Conservation (phyloP, 768 basidiomycete genomes). For the Russula abietina region DNA sequence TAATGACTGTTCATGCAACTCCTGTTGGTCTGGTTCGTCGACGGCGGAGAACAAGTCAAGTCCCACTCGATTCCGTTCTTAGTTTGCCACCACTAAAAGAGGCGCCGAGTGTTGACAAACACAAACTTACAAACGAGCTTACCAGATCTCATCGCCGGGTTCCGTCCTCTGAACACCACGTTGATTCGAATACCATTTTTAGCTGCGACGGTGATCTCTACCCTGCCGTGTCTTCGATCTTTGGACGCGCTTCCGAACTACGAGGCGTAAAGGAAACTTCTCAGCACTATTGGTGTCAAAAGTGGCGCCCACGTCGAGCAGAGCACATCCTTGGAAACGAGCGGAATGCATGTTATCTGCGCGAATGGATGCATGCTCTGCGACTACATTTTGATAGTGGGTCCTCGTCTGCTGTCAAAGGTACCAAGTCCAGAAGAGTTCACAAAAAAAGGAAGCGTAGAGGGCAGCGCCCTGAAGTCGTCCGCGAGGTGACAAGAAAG, state of each 20-base stretch:
- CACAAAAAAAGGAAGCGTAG: slow-evolving; percentile 18
- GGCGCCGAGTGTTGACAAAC: background rate
- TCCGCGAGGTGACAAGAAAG: slow-evolving; percentile 24
- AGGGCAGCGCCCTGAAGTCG: slow-evolving; percentile 16
- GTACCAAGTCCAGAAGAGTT: slow-evolving; percentile 9
- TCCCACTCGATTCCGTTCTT: background rate
- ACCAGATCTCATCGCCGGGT: background rate
- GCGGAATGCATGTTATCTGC: slow-evolving; percentile 57
- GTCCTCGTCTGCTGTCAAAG: slow-evolving; percentile 12
- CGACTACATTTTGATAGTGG: slow-evolving; percentile 46
- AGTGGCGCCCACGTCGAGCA: slow-evolving; percentile 69
- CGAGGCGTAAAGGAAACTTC: slow-evolving; percentile 20
- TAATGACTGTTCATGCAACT: background rate
- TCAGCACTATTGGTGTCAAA: slow-evolving; percentile 60
- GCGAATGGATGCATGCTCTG: slow-evolving; percentile 74
- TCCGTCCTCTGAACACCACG: background rate
- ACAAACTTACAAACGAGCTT: background rate
- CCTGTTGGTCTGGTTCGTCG: slow-evolving; percentile 2
- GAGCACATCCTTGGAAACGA: slow-evolving; percentile 78
- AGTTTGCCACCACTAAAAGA: background rate
- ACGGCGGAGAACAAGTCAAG: background rate
- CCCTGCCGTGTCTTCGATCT: slow-evolving; percentile 15
- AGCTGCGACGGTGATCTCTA: slow-evolving; percentile 9
- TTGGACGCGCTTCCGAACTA: slow-evolving; percentile 11
- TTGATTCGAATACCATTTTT: slow-evolving; percentile 1